Conservation (phyloP, 2,329 filamentous ascomycete species). For the Colletotrichum orbiculare region DNA sequence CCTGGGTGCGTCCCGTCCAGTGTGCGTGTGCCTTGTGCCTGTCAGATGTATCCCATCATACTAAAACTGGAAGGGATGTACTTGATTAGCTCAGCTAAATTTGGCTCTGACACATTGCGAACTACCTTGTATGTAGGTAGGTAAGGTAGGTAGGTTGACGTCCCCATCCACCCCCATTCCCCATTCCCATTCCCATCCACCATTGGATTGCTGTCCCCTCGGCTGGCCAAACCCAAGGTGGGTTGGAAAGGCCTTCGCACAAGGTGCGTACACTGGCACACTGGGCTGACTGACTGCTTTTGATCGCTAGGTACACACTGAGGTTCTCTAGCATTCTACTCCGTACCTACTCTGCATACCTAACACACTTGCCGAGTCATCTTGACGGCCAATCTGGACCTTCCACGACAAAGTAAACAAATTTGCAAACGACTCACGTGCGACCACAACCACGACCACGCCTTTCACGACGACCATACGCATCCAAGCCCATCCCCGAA, state of each 20-base stretch:
- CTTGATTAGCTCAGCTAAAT: too few species aligned
- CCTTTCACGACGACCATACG: conserved; percentile 7
- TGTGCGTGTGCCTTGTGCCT: not conserved
- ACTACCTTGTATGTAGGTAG: too few species aligned
- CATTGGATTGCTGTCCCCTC: too few species aligned
- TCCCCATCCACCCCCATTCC: too few species aligned
- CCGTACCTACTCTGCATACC: conserved; percentile 22
- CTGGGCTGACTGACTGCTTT: too few species aligned
- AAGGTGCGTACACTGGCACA: too few species aligned
- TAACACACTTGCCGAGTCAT: conserved; percentile 24
- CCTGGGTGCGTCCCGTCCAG: not conserved
- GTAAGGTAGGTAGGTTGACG: too few species aligned
- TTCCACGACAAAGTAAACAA: conserved; percentile 11
- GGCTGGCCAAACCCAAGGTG: too few species aligned
- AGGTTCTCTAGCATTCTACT: conserved; percentile 30
- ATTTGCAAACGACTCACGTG: conserved; percentile 28
- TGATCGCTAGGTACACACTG: conserved; percentile 12
- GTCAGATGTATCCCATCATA: not conserved
- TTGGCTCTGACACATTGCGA: too few species aligned
- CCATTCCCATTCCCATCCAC: too few species aligned
- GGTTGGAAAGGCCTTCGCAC: too few species aligned
- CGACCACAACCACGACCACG: conserved; percentile 5
- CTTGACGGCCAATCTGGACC: conserved; percentile 24
- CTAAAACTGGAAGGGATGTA: too few species aligned
- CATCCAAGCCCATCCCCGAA: conserved; percentile 1